Evolutionary conservation across 345 rosid species (phyloP), one percentile per base, ranked within the genome.

Genomic region (Reutealis trisperma): DNA sequence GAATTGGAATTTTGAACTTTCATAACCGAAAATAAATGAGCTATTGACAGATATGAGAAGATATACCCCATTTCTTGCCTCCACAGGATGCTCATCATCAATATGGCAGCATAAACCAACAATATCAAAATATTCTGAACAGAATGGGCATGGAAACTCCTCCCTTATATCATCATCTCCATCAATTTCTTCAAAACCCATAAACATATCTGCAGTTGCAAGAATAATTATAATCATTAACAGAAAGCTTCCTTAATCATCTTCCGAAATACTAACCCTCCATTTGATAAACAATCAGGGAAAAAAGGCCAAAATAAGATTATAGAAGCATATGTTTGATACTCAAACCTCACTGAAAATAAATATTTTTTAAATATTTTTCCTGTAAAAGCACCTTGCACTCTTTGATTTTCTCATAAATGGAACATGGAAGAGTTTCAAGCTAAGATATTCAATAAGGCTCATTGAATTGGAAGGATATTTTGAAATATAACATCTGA

Each of bases 111-210:
- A 95, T 80, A 93, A 86, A 77, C 98, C 94, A 47, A 89, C 91
- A 37, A 95, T 95, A 82, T 95, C 98, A 78, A 90, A 95, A 74
- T 87, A 89, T 68, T 93, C 96, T 12, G 97, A 85, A 78, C 98
- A 95, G 84, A 95, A 95, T 34, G 99, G 99, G 83, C 99, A 95
- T 37, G 94, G 90, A 82, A 90, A 95, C 85, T 95, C 98, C 84
- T 93, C 98, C 83, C 92, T 87, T 71, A 88, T 79, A 83, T 94
- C 97, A 83, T 90, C 97, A 82, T 95, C 99, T 67, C 88, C 98
- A 76, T 90, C 98, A 12, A 88, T 76, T 78, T 95, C 98, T 82
- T 95, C 99, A 81, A 90, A 89, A 64, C 91, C 93, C 90, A 89
- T 86, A 71, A 86, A 90, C 84, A 88, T 81, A 71, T 95, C 98